Evolutionary conservation across 345 rosid species (phyloP), one percentile per base, ranked within the genome.

Genomic region (Limnanthes douglasii): DNA sequence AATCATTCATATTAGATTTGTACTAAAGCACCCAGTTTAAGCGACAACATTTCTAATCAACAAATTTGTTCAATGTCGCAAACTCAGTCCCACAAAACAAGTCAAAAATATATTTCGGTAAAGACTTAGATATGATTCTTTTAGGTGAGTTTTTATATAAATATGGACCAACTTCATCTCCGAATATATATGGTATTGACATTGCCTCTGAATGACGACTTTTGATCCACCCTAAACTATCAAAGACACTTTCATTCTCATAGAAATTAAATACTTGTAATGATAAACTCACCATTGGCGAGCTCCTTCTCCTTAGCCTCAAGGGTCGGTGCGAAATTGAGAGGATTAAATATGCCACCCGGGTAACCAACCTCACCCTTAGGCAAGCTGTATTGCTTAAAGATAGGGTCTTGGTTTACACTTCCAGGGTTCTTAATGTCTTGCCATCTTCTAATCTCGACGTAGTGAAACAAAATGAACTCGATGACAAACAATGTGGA

Each of bases 381-480:
- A 26, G 97, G 90, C 68, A 88, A 72, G 66, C 90, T 79, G 79
- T 83, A 88, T 35, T 88, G 97, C 78, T 83, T 88, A 54, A 83
- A 82, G 65, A 88, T 88, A 5, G 97, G 97, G 41, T 88, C 97
- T 62, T 88, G 97, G 77, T 88, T 79, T 22, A 88, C 95, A 53
- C 90, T 38, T 8, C 97, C 97, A 0, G 93, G 95, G 76, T 88
- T 88, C 70, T 88, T 88, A 4, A 83, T 88, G 59, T 88, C 97
- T 51, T 88, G 95, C 97, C 97, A 88, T 46, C 97, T 53, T 68
- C 97, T 69, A 43, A 88, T 83, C 64, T 88, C 97, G 53, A 88
- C 95, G 40, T 88, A 88, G 50, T 88, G 97, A 63, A 88, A 88
- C 62, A 88, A 42, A 4, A 88, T 88, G 75, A 88, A 88, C 58